Evolutionary conservation across 768 basidiomycete genomes (phyloP).

Genomic region (Macrolepiota fuliginosa): DNA sequence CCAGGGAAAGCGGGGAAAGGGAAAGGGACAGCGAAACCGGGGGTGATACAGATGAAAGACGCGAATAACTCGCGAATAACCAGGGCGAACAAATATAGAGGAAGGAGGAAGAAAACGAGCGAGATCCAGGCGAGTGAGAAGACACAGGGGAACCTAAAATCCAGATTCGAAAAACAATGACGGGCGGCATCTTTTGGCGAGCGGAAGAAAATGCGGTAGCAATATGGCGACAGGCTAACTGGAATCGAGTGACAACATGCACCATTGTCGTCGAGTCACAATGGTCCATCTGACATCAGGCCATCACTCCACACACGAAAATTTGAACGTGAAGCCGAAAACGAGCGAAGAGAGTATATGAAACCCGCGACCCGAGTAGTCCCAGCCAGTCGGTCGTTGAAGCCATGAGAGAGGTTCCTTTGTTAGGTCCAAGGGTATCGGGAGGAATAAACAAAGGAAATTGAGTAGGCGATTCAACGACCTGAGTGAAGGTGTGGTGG

Average conservation of each 20-base stretch:
- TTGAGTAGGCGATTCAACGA: neutral
- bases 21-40: neutral
- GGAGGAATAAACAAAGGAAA: slow-evolving; percentile 5
- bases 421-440: slow-evolving; percentile 1
- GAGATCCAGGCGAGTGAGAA: neutral
- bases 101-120: neutral
- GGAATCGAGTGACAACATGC: slow-evolving; percentile 2
- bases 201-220: neutral
- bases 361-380: slow-evolving; percentile 16
- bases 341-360: neutral
- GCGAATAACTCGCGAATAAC: neutral
- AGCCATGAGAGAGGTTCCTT: neutral
- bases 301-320: slow-evolving; percentile 9
- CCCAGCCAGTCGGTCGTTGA: neutral
- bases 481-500: neutral
- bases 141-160: neutral
- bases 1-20: neutral
- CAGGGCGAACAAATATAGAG: neutral
- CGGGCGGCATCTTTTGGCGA: neutral
- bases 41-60: neutral
- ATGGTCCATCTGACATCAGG: neutral
- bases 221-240: neutral
- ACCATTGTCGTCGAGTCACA: neutral
- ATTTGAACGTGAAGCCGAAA: slow-evolving; percentile 4
- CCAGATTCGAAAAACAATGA: neutral